Percentiles rank a stretch among this genome's conserved stretches.
phyloP scores from a whole-genome alignment of 106 monocot species.

The Dioscorea dumetorum region DNA sequence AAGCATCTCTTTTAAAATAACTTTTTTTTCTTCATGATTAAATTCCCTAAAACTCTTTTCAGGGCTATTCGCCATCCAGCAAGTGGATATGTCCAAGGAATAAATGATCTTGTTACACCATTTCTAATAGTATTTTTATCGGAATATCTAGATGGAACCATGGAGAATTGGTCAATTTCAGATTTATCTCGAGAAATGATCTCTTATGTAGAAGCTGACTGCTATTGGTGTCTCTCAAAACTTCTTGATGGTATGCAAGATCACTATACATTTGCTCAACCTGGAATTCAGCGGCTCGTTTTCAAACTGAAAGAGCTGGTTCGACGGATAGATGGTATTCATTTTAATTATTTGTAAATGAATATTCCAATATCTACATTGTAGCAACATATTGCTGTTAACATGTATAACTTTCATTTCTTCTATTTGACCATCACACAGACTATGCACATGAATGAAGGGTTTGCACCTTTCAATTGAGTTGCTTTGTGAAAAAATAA shows the following conservation, averaged over 20 bases:
- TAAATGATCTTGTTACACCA: constrained; percentile 96
- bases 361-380: not conserved
- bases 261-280: constrained; percentile 99
- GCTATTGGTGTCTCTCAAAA: constrained; percentile 99
- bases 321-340: constrained; percentile 82
- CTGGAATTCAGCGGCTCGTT: constrained; percentile 97
- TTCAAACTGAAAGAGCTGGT: constrained; percentile 91
- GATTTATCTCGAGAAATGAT: constrained; percentile 64
- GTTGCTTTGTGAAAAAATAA: too few species aligned
- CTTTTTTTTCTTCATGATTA: too few species aligned
- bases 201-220: constrained; percentile 86
- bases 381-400: not conserved
- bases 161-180: constrained; percentile 69
- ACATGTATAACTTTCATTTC: too few species aligned
- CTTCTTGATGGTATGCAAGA: constrained; percentile 99
- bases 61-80: constrained; percentile 99
- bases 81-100: constrained; percentile 99
- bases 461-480: too few species aligned
- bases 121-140: constrained; percentile 89
- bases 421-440: too few species aligned
- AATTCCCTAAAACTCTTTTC: constrained; percentile 8
- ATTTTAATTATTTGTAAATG: too few species aligned
- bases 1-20: too few species aligned
- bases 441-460: too few species aligned
- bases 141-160: constrained; percentile 75